These are phyloP conservation scores for Eucalyptus curtisii DNA, from an alignment of 345 rosid species.

Conservation along the genomic window DNA sequence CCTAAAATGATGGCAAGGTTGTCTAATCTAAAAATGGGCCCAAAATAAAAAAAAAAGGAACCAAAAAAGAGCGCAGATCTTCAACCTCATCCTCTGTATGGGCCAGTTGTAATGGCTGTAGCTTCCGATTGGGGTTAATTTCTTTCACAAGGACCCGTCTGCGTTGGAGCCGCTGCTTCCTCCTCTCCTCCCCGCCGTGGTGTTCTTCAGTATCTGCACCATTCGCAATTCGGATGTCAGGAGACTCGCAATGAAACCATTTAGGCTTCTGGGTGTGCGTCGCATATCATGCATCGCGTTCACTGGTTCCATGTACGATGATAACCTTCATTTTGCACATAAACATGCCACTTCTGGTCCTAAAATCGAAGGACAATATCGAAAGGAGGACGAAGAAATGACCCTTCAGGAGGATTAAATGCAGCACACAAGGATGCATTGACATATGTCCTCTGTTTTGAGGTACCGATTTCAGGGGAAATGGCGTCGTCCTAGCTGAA, in stretches of 20 bases:
- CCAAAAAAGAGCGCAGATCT: neutral
- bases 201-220: conserved; percentile 84
- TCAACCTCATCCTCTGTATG: neutral
- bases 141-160: conserved; percentile 19
- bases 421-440: neutral
- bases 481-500: neutral
- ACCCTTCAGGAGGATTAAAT: neutral
- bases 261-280: neutral
- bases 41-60: neutral
- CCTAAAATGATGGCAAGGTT: neutral
- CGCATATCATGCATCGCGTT: neutral
- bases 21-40: neutral
- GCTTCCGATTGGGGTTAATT: neutral
- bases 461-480: neutral
- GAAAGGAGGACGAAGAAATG: neutral
- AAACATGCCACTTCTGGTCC: neutral
- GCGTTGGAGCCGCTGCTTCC: conserved; percentile 34
- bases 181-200: conserved; percentile 82
- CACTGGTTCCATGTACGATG: rapidly evolving
- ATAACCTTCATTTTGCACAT: neutral
- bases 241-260: neutral
- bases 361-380: neutral
- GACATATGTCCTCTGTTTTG: neutral
- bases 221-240: neutral
- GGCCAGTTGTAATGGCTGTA: neutral